Evolutionary conservation across 1,284 basidiomycete species (phyloP).

Genomic region (Gomphus bonarii): DNA sequence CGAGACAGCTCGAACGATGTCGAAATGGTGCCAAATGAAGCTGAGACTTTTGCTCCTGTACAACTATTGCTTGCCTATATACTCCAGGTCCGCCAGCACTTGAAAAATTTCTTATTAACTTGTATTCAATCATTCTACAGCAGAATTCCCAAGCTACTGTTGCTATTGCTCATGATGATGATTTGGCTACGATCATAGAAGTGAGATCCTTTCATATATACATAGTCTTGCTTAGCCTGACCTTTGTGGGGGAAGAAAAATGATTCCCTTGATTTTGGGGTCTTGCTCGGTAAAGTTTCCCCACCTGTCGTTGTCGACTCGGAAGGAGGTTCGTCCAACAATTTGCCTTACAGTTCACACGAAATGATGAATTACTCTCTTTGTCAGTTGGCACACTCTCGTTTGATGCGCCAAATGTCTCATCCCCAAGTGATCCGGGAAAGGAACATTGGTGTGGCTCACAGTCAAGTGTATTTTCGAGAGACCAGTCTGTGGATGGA

Average conservation of each 20-base stretch:
- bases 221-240: background rate
- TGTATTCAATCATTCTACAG: background rate
- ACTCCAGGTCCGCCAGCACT: conserved; percentile 1
- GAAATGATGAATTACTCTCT: background rate
- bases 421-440: background rate
- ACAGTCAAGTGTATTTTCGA: background rate
- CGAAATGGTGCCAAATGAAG: background rate
- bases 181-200: background rate
- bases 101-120: background rate
- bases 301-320: conserved; percentile 1
- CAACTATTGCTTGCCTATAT: conserved; percentile 8
- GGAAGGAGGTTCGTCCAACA: conserved; percentile 7
- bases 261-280: background rate
- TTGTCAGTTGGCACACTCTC: conserved; percentile 2
- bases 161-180: conserved; percentile 7
- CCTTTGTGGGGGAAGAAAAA: background rate
- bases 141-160: conserved; percentile 1
- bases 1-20: background rate
- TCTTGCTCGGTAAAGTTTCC: background rate
- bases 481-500: background rate
- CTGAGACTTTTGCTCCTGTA: background rate
- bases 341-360: background rate
- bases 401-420: background rate
- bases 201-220: background rate
- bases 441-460: background rate